Evolutionary conservation across 306 rosid genomes (phyloP).

Genomic region (Astragalus membranaceus): DNA sequence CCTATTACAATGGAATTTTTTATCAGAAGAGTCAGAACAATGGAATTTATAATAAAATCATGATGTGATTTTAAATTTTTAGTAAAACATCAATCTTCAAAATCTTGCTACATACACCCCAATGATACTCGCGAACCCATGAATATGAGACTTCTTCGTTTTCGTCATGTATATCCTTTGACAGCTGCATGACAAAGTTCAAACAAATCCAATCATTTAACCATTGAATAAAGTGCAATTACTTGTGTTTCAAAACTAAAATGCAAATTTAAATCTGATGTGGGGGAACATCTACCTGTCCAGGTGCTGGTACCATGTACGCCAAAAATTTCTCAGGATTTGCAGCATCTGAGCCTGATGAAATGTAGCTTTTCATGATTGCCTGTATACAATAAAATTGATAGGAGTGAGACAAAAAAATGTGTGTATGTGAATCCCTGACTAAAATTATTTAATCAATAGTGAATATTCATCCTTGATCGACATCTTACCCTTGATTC

Average conservation of each 20-base stretch:
- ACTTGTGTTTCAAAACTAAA: neutral
- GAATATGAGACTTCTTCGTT: constrained; percentile 64
- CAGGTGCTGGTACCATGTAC: constrained; percentile 72
- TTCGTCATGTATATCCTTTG: constrained; percentile 76
- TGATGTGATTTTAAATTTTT: too few species aligned
- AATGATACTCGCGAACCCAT: constrained; percentile 85
- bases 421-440: neutral
- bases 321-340: constrained; percentile 87
- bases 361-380: constrained; percentile 67
- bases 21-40: neutral
- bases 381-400: constrained; percentile 41
- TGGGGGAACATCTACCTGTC: constrained; percentile 47
- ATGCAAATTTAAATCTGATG: neutral
- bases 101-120: constrained; percentile 59
- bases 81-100: neutral
- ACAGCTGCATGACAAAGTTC: constrained; percentile 49
- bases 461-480: neutral
- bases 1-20: constrained; percentile 29
- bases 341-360: constrained; percentile 51
- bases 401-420: neutral
- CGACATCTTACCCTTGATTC: constrained; percentile 66
- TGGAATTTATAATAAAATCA: neutral
- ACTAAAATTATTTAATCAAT: neutral
- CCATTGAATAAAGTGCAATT: neutral
- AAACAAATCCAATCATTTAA: neutral